Evolutionary conservation across 192 early-diverging fungal species (phyloP).

Genomic region (Coemansia erecta): DNA sequence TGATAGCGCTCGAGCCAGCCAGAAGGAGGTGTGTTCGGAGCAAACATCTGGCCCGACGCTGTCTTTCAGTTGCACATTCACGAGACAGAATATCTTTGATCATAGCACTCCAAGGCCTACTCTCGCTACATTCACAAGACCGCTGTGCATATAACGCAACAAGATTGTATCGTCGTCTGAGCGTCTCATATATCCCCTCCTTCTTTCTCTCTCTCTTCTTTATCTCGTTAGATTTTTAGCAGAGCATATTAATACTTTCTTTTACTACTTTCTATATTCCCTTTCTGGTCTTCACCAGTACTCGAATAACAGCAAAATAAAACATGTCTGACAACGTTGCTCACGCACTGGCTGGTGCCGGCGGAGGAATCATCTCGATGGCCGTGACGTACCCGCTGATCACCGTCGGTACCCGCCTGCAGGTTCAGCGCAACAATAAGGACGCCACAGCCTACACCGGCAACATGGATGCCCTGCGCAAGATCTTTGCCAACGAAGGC

Average conservation of each 20-base stretch:
- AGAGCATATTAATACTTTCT: no score
- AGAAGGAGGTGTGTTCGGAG: background rate
- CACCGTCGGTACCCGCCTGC: conserved; percentile 75
- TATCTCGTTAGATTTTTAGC: no score
- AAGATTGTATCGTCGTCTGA: background rate
- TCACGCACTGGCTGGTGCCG: conserved; percentile 79
- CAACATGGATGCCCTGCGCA: conserved; percentile 73
- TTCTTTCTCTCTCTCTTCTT: no score
- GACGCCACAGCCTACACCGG: conserved; percentile 60
- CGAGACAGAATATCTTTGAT: background rate
- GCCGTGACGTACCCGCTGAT: conserved; percentile 88
- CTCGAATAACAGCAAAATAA: background rate
- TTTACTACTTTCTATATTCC: no score
- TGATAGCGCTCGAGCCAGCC: no score
- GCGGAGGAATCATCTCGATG: conserved; percentile 90
- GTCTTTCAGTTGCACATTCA: conserved; percentile 5
- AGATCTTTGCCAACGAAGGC: conserved; percentile 89
- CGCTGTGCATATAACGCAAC: background rate
- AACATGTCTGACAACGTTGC: conserved; percentile 79
- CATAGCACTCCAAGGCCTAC: no score
- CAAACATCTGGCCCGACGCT: background rate
- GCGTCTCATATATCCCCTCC: no score
- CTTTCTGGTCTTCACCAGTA: background rate
- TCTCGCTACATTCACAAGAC: background rate
- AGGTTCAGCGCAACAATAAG: conserved; percentile 70